A percentile compares a stretch with the other conserved stretches of the same genome.
Conservation (phyloP, 2,329 filamentous ascomycete genomes). For the Cladosporium sp. region DNA sequence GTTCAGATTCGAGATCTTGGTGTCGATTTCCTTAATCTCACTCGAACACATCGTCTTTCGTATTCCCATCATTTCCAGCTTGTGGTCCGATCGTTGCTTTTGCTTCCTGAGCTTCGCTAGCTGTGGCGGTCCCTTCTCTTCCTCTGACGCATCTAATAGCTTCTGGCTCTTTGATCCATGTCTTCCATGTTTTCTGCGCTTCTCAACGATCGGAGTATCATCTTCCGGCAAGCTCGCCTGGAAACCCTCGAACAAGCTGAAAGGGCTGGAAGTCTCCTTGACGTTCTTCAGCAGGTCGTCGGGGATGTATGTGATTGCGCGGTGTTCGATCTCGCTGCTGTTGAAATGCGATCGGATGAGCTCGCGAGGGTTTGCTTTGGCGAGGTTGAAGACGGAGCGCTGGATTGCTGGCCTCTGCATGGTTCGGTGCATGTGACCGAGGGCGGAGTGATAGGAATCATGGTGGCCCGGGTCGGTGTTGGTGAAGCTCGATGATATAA, state of each 20-base stretch:
- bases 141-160: conserved; percentile 63
- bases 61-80: conserved; percentile 85
- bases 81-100: conserved; percentile 75
- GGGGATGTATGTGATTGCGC: conserved; percentile 81
- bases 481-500: conserved; percentile 57
- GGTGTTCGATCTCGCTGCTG: conserved; percentile 87
- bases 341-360: conserved; percentile 90
- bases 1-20: conserved; percentile 89
- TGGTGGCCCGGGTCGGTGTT: conserved; percentile 43
- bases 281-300: conserved; percentile 90
- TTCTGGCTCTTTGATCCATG: conserved; percentile 74
- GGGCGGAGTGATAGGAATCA: conserved; percentile 77
- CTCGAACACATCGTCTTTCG: conserved; percentile 97
- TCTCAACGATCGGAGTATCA: conserved; percentile 38
- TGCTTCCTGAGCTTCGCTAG: conserved; percentile 77
- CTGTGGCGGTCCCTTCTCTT: conserved; percentile 63
- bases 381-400: conserved; percentile 86
- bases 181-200: conserved; percentile 66
- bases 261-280: conserved; percentile 79
- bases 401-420: conserved; percentile 81
- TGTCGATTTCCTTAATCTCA: conserved; percentile 95
- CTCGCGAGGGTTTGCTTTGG: conserved; percentile 88
- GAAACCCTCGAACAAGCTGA: conserved; percentile 96
- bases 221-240: conserved; percentile 81
- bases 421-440: conserved; percentile 87